Conservation (phyloP, 2,329 filamentous ascomycete genomes). For the Ophiostoma himal-ulmi region DNA sequence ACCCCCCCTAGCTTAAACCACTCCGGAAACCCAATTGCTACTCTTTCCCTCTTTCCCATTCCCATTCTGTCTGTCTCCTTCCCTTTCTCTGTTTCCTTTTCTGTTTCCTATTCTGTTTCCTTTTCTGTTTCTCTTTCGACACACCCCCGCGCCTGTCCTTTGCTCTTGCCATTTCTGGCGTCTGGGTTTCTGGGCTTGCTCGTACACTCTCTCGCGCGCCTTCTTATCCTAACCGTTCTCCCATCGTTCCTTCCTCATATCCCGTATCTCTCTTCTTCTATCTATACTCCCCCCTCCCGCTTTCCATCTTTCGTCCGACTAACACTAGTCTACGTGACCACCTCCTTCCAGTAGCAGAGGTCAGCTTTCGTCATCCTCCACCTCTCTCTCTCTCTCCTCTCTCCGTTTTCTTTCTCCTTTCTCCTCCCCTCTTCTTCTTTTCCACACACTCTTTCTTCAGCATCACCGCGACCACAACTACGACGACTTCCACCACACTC, state of each 20-base stretch:
- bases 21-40: background rate
- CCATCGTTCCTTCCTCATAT: background rate
- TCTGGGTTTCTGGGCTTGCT: background rate
- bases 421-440: background rate
- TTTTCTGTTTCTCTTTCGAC: background rate
- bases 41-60: background rate
- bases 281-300: slow-evolving; percentile 11
- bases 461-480: background rate
- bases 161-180: too few relatives aligned
- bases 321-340: slow-evolving; percentile 1
- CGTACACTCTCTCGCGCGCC: background rate
- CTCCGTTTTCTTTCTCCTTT: background rate
- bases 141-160: background rate
- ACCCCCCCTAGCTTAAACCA: background rate
- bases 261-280: background rate
- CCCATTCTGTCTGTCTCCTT: too few relatives aligned
- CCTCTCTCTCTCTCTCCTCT: background rate
- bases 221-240: background rate
- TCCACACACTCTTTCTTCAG: background rate
- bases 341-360: background rate
- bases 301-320: background rate
- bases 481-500: background rate
- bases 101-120: background rate
- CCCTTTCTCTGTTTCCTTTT: background rate
- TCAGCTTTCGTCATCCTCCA: background rate